Conservation (phyloP, 768 basidiomycete genomes). For the Leccinum ochraceum region DNA sequence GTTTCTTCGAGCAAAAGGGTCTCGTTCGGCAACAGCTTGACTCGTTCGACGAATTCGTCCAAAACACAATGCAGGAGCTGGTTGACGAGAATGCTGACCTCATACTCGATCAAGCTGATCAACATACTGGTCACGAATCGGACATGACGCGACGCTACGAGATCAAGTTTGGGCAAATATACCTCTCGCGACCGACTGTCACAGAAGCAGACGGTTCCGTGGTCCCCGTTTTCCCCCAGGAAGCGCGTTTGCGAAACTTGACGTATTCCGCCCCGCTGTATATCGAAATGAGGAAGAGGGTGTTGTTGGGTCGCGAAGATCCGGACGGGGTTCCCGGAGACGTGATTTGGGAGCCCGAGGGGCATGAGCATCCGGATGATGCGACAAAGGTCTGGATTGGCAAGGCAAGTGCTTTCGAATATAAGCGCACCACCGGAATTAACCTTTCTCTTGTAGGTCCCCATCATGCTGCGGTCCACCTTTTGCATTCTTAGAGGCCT, state of each 20-base stretch:
- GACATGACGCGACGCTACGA: slow-evolving; percentile 91
- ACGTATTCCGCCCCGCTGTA: slow-evolving; percentile 97
- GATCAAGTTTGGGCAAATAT: slow-evolving; percentile 97
- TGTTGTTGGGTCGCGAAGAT: slow-evolving; percentile 78
- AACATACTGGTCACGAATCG: slow-evolving; percentile 87
- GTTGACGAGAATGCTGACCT: slow-evolving; percentile 97
- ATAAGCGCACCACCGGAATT: slow-evolving; percentile 11
- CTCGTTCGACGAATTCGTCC: slow-evolving; percentile 98
- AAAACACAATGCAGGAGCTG: slow-evolving; percentile 99
- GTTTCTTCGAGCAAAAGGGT: slow-evolving; percentile 97
- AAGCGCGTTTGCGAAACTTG: slow-evolving; percentile 90
- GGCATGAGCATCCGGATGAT: slow-evolving; percentile 62
- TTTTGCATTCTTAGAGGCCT: slow-evolving; percentile 90
- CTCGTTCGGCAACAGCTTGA: slow-evolving; percentile 97
- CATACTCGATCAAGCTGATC: slow-evolving; percentile 94
- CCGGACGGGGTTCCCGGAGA: slow-evolving; percentile 80
- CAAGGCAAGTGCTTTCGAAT: slow-evolving; percentile 56
- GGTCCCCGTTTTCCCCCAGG: slow-evolving; percentile 93
- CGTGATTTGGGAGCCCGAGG: slow-evolving; percentile 72
- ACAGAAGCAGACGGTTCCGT: slow-evolving; percentile 96
- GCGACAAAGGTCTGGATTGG: slow-evolving; percentile 91
- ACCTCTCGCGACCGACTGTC: slow-evolving; percentile 90
- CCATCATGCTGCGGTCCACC: slow-evolving; percentile 95
- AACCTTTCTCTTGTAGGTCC: slow-evolving; percentile 58
- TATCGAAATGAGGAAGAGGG: slow-evolving; percentile 91